Conservation (phyloP, 768 basidiomycete genomes). For the Boletus insuetus region DNA sequence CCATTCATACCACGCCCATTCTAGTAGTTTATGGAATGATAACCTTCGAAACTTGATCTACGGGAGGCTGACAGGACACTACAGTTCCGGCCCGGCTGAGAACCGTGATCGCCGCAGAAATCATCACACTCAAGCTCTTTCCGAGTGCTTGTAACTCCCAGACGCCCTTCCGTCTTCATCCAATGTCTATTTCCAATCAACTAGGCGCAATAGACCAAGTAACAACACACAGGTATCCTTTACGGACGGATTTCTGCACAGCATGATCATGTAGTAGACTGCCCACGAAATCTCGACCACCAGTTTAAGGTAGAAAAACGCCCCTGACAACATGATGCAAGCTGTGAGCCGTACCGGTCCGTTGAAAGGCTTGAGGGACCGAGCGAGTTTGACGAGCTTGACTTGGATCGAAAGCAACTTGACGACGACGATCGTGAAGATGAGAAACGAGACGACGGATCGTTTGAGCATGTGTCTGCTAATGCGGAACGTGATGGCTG, state of each 20-base stretch:
- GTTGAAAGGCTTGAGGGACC: constrained; percentile 25
- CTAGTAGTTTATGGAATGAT: background rate
- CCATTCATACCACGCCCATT: background rate
- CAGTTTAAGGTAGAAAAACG: constrained; percentile 28
- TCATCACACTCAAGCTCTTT: too few relatives aligned
- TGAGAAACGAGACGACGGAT: constrained; percentile 28
- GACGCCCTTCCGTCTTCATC: background rate
- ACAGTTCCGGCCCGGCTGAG: too few relatives aligned
- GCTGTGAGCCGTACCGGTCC: constrained; percentile 25
- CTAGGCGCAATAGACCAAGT: constrained; percentile 24
- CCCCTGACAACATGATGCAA: constrained; percentile 23
- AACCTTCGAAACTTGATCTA: too few relatives aligned
- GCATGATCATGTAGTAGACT: constrained; percentile 24
- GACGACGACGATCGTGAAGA: constrained; percentile 30
- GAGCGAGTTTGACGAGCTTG: constrained; percentile 28
- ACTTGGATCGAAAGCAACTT: constrained; percentile 29
- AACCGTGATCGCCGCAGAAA: too few relatives aligned
- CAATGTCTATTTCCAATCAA: constrained; percentile 29
- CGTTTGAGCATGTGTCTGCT: constrained; percentile 28
- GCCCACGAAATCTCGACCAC: constrained; percentile 28
- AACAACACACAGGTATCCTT: constrained; percentile 21
- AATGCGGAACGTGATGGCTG: constrained; percentile 28
- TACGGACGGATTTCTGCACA: constrained; percentile 28
- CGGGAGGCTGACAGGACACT: too few relatives aligned
- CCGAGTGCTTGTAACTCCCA: too few relatives aligned